These are phyloP conservation scores for Penicillium sp. DNA, from an alignment of 2,329 filamentous ascomycete genomes.

Conservation along the genomic window DNA sequence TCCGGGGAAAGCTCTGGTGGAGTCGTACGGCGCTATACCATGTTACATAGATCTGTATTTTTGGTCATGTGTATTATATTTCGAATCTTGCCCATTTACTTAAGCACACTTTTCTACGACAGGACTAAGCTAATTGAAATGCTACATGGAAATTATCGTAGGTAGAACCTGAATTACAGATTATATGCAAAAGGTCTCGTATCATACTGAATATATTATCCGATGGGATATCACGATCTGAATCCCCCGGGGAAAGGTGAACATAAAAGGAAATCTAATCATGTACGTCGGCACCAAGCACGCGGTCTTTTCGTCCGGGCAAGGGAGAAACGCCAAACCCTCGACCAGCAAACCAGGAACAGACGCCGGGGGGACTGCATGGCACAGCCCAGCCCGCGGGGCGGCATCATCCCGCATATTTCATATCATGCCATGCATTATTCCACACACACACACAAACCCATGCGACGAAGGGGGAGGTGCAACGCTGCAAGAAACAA, in stretches of 20 bases:
- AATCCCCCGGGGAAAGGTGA: constrained; percentile 22
- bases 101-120: neutral
- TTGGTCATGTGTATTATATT: constrained; percentile 3
- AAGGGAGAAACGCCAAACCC: constrained; percentile 30
- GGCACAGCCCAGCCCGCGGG: constrained; percentile 1
- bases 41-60: constrained; percentile 13
- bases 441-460: constrained; percentile 38
- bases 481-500: constrained; percentile 26
- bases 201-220: constrained; percentile 29
- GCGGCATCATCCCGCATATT: constrained; percentile 22
- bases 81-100: neutral
- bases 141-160: neutral
- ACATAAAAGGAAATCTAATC: constrained; percentile 32
- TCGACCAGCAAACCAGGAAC: constrained; percentile 30
- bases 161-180: neutral
- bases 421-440: constrained; percentile 43
- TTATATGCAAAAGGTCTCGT: constrained; percentile 7
- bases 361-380: constrained; percentile 12
- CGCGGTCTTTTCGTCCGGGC: constrained; percentile 26
- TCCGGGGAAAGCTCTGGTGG: constrained; percentile 27
- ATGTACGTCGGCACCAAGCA: constrained; percentile 29
- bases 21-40: constrained; percentile 5
- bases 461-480: constrained; percentile 27
- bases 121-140: neutral
- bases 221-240: constrained; percentile 27